Conservation (phyloP, 2,329 filamentous ascomycete genomes). For the Scytalidium sp. region DNA sequence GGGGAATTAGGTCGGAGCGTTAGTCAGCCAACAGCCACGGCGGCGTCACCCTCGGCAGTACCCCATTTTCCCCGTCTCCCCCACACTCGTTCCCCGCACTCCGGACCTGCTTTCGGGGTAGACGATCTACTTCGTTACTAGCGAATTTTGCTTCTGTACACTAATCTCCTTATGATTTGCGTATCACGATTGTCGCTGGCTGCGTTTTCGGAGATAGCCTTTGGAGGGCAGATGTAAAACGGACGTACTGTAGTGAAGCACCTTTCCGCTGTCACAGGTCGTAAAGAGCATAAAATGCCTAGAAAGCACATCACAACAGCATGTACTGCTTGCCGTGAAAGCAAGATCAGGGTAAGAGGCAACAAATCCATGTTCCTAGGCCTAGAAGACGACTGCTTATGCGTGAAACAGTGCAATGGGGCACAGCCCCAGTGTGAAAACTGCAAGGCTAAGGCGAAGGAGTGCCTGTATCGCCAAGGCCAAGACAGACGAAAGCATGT, state of each 20-base stretch:
- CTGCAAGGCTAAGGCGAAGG: slow-evolving; percentile 21
- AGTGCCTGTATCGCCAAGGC: slow-evolving; percentile 21
- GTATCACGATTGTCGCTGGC: neutral
- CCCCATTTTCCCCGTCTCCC: neutral
- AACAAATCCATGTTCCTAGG: neutral
- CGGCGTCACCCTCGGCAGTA: neutral
- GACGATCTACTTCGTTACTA: neutral
- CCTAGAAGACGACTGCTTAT: neutral
- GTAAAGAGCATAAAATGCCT: neutral
- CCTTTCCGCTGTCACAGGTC: neutral
- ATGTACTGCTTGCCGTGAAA: slow-evolving; percentile 31
- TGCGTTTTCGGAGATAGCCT: slow-evolving; percentile 3
- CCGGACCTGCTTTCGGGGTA: neutral
- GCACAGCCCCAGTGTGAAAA: slow-evolving; percentile 11
- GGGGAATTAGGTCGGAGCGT: too few species aligned
- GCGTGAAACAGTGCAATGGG: slow-evolving; percentile 1
- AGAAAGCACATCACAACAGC: slow-evolving; percentile 23
- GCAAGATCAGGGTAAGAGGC: slow-evolving; percentile 35
- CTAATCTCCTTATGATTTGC: neutral
- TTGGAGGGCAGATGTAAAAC: slow-evolving; percentile 1
- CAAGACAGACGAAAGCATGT: slow-evolving; percentile 29
- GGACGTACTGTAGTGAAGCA: too few species aligned
- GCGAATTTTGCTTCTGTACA: neutral
- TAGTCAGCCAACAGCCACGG: too few species aligned
- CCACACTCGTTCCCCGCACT: neutral